A percentile compares a stretch with the other conserved stretches of the same genome.
Evolutionary conservation across 768 basidiomycete species (phyloP).

Genomic region (Boletus fagicola): DNA sequence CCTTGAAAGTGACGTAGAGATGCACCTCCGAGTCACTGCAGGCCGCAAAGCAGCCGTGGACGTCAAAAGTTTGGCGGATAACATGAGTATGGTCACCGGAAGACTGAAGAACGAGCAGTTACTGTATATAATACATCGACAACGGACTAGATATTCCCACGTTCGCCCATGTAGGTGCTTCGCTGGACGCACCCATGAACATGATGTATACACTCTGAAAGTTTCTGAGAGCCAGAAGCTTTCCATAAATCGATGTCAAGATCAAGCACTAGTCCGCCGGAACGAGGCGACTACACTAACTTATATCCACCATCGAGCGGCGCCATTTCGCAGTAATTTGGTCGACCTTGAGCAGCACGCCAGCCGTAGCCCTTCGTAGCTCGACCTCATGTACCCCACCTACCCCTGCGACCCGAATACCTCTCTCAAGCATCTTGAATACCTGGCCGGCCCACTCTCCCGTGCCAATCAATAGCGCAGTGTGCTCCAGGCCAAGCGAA

Average conservation of each 20-base stretch:
- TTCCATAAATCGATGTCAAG: background rate
- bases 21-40: constrained; percentile 19
- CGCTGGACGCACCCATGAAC: background rate
- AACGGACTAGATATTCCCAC: constrained; percentile 14
- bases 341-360: constrained; percentile 78
- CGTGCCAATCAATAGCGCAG: constrained; percentile 62
- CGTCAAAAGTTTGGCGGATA: constrained; percentile 17
- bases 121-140: background rate
- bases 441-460: constrained; percentile 81
- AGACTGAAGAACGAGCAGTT: background rate
- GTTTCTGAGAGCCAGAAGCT: background rate
- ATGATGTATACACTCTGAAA: background rate
- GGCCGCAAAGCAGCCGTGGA: constrained; percentile 18
- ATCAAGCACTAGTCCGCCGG: background rate
- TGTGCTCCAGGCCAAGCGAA: constrained; percentile 72
- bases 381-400: constrained; percentile 65
- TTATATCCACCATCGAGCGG: constrained; percentile 55
- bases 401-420: constrained; percentile 56
- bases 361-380: constrained; percentile 69
- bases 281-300: constrained; percentile 4
- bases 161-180: background rate
- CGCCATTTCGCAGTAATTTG: constrained; percentile 67
- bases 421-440: constrained; percentile 63
- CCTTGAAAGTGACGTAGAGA: constrained; percentile 44
- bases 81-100: constrained; percentile 19